Conservation (phyloP, 2,329 filamentous ascomycete genomes). For the Clonostachys chloroleuca region DNA sequence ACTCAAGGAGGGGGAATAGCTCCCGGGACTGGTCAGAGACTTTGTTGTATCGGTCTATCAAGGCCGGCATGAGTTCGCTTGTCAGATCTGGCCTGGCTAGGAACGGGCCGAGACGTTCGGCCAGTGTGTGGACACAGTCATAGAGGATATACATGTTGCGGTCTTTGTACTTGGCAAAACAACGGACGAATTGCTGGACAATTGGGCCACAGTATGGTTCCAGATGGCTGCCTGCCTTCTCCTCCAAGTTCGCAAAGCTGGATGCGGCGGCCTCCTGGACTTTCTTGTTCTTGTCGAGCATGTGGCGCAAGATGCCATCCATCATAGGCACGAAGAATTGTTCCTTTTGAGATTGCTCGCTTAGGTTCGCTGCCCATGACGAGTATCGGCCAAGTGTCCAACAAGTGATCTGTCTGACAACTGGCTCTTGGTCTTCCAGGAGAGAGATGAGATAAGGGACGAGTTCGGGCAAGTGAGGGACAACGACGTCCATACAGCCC, state of each 20-base stretch:
- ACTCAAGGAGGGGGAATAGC: slow-evolving; percentile 93
- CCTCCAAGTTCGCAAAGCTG: slow-evolving; percentile 92
- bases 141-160: slow-evolving; percentile 99
- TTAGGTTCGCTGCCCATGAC: slow-evolving; percentile 78
- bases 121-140: slow-evolving; percentile 95
- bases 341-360: slow-evolving; percentile 61
- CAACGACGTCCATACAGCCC: slow-evolving; percentile 85
- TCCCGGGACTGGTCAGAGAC: slow-evolving; percentile 87
- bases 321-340: slow-evolving; percentile 93
- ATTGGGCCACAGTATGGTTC: slow-evolving; percentile 87
- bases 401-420: slow-evolving; percentile 94
- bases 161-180: slow-evolving; percentile 95
- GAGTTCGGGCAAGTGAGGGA: slow-evolving; percentile 84
- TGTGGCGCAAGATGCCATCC: slow-evolving; percentile 89
- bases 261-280: slow-evolving; percentile 96
- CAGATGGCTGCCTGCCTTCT: slow-evolving; percentile 79
- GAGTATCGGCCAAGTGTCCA: slow-evolving; percentile 96
- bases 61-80: slow-evolving; percentile 83
- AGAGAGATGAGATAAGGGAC: slow-evolving; percentile 87
- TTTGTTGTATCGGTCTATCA: slow-evolving; percentile 83
- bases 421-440: slow-evolving; percentile 78
- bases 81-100: slow-evolving; percentile 80
- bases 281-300: slow-evolving; percentile 97
- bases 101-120: slow-evolving; percentile 81
- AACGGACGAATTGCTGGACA: slow-evolving; percentile 84